Evolutionary conservation across 257 asterid species (phyloP).

Genomic region (Solanum pimpinellifolium): DNA sequence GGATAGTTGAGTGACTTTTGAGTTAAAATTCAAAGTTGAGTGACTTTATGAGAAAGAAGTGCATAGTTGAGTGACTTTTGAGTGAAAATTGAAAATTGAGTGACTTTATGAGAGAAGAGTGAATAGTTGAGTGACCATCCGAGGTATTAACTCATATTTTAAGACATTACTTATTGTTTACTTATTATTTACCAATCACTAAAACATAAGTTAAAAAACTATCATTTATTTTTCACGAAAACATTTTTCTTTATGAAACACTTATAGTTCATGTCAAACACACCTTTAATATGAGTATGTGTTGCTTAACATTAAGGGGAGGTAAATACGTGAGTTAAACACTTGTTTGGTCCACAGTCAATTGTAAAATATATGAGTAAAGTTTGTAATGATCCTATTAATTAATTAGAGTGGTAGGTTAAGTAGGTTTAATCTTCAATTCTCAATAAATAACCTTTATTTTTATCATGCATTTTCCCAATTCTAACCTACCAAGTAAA

Average conservation of each 20-base stretch:
- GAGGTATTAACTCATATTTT: background rate
- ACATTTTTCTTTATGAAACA: background rate
- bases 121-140: no score
- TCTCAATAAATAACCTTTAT: slow-evolving; percentile 22
- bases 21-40: no score
- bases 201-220: background rate
- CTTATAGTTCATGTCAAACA: background rate
- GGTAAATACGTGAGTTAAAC: background rate
- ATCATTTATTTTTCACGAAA: background rate
- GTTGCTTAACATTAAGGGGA: background rate
- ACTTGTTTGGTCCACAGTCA: background rate
- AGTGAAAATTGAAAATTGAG: no score
- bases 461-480: background rate
- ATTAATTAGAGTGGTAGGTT: background rate
- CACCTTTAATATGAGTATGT: background rate
- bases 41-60: no score
- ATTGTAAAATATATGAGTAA: background rate
- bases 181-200: background rate
- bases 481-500: background rate
- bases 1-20: no score
- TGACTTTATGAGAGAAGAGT: no score
- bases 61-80: no score
- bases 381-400: background rate
- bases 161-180: background rate
- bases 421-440: background rate